These are phyloP conservation scores for Penicillium sp. DNA, from an alignment of 2,329 filamentous ascomycete genomes.

Conservation along the genomic window DNA sequence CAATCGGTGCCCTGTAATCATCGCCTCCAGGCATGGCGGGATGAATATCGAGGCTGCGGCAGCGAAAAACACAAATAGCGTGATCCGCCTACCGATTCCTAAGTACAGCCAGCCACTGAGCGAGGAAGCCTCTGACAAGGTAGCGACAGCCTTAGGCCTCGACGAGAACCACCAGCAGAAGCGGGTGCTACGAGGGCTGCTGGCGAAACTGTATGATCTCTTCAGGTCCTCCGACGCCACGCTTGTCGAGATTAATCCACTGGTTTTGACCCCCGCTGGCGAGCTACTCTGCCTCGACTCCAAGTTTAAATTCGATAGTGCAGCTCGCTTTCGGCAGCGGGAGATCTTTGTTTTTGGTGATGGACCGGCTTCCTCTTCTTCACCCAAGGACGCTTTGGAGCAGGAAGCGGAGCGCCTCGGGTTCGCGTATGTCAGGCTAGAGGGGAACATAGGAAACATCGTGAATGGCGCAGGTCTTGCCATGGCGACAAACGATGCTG, in stretches of 20 bases:
- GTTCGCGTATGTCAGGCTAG: constrained; percentile 37
- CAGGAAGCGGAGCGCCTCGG: constrained; percentile 42
- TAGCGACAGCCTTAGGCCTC: too few species aligned
- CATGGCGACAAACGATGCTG: constrained; percentile 42
- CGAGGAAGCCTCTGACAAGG: too few species aligned
- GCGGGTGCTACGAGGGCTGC: too few species aligned
- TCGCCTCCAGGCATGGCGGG: constrained; percentile 42
- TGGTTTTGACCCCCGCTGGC: constrained; percentile 37
- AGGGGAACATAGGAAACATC: constrained; percentile 40
- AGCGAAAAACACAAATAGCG: too few species aligned
- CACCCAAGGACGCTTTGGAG: constrained; percentile 31
- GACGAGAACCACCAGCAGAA: too few species aligned
- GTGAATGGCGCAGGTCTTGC: constrained; percentile 43
- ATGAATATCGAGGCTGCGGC: constrained; percentile 33
- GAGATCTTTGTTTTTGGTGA: constrained; percentile 48
- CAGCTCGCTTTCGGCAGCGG: constrained; percentile 49
- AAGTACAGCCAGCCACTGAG: too few species aligned
- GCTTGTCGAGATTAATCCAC: constrained; percentile 49
- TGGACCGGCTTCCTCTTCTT: constrained; percentile 26
- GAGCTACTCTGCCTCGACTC: constrained; percentile 45
- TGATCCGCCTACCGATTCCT: too few species aligned
- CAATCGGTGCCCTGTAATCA: constrained; percentile 43
- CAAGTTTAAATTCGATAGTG: constrained; percentile 56
- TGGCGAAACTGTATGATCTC: constrained; percentile 31
- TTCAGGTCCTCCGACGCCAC: constrained; percentile 56